Conservation (phyloP, 1,284 basidiomycete genomes). For the Xerocomus minutiporus region DNA sequence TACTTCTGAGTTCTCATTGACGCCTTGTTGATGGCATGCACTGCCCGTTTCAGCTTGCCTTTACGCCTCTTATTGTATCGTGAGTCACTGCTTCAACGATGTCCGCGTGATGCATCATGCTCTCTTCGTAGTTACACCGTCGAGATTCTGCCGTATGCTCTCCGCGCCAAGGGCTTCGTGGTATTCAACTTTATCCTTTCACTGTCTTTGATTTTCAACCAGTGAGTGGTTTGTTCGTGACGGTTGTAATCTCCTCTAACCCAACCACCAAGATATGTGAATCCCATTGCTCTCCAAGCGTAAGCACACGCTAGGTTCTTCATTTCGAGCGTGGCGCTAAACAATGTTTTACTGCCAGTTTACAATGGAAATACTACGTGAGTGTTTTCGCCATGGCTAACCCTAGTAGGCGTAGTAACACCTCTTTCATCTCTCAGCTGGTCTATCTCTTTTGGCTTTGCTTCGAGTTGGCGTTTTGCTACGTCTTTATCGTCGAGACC, state of each 20-base stretch:
- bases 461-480: conserved; percentile 59
- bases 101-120: conserved; percentile 10
- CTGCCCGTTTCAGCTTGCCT: conserved; percentile 35
- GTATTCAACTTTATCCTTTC: conserved; percentile 66
- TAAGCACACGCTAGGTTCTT: conserved; percentile 12
- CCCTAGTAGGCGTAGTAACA: too few species aligned
- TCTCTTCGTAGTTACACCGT: conserved; percentile 43
- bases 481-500: conserved; percentile 66
- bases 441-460: conserved; percentile 61
- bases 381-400: conserved; percentile 4
- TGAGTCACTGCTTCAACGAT: conserved; percentile 21
- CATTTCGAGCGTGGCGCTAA: not conserved
- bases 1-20: not conserved
- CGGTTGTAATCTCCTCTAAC: conserved; percentile 15
- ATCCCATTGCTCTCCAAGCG: conserved; percentile 61
- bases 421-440: not conserved
- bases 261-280: conserved; percentile 46
- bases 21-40: not conserved
- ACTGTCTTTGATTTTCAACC: conserved; percentile 68
- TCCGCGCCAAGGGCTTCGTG: conserved; percentile 75
- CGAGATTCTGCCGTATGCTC: conserved; percentile 64
- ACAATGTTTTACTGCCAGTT: conserved; percentile 4
- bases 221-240: conserved; percentile 35
- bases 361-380: conserved; percentile 64
- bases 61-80: conserved; percentile 66